Base-by-base conservation (phyloP, 306 rosid genomes). In the Fragaria iinumae region DNA sequence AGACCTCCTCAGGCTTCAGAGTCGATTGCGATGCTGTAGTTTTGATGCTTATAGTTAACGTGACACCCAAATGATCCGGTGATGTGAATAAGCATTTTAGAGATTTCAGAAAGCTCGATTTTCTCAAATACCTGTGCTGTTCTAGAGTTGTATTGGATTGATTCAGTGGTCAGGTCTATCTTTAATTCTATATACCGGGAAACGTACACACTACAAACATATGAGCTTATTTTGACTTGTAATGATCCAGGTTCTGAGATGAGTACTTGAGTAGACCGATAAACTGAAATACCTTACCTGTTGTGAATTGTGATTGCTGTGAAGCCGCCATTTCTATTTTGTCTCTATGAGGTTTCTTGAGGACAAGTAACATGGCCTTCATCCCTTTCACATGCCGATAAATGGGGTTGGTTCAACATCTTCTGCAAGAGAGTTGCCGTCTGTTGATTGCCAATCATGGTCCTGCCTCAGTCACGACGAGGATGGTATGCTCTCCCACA, bases 341-440 rank as follows among this genome's bases (percentile, higher is more conserved):
- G 89, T 83, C 83, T 77, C 67, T 63, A 25, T 48, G 13, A 57
- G 70, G 81, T 59, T 23, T 67, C 62, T 56, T 11, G 76, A 77
- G 73, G 86, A 85, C 89, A 85, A 85, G 86, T 84, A 83, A 90
- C 97, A 84, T 91, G 90, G 77, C 80, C 73, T 47, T 78, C 62
- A 56, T n/a, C 62, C 62, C 62, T 56, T 56, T 21, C 89, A 87
- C 91, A 83, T 85, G 91, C 76, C 74, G 48, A 64, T 75, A 71
- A 65, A 59, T 81, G 47, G 79, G 5, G 66, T 65, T 69, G 73
- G 77, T 74, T 76, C 83, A 50, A 53, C 79, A 41, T 83, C 84
- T 76, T 68, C 66, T 52, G 64, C 34, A 71, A 55, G 49, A 63
- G 74, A 56, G 27, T 39, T 13, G 43, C 71, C 85, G 67, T 70